Base-by-base conservation (phyloP, 2,329 filamentous ascomycete genomes). In the Pleomassaria siparia region DNA sequence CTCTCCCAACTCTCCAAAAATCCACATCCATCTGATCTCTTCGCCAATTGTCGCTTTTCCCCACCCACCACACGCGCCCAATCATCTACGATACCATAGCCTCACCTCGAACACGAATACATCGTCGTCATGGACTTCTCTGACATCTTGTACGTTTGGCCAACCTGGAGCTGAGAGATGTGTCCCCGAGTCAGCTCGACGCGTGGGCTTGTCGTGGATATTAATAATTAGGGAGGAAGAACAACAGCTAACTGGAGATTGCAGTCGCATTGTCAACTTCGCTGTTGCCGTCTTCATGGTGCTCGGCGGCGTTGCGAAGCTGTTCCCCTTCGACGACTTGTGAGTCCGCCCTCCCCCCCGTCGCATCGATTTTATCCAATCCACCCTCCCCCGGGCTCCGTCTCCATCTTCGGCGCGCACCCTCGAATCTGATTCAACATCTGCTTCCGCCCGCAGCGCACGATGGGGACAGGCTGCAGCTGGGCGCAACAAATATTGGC, bases 261-360 rank as follows among this genome's bases (percentile, higher is more conserved):
- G 50, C 71, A 97, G 94, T 78, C 94, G 94, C 69, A 84, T 97
- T 69, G 89, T 95, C 72, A 99, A 99, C 81, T 80, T 99, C 73
- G 89, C 79, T 63, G 85, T 95, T 55, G 94, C 86, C 63, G 86
- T 86, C 59, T 81, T 96, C 59, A 95, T 96, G 84, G 78, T 95
- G 40, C 79, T 96, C 40, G 92, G 91, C 57, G 92, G 91, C 63
- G 80, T 91, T 65, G 79, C 79, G 54, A 84, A 89, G 66, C 85
- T 91, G 75, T 88, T 88, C 68, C 67, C 75, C 20, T 62, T 68
- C 48, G 58, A 64, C 48, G 58, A 64, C 51, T 66, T 71, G 63
- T 69, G 64, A 69, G 61, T 69, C 49, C 76, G 74, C 67, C 74
- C 47, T 12, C n/a, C n/a, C n/a, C n/a, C n/a, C n/a, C n/a, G n/a